phyloP scores from a whole-genome alignment of 257 asterid species.

The Ehretia macrophylla region DNA sequence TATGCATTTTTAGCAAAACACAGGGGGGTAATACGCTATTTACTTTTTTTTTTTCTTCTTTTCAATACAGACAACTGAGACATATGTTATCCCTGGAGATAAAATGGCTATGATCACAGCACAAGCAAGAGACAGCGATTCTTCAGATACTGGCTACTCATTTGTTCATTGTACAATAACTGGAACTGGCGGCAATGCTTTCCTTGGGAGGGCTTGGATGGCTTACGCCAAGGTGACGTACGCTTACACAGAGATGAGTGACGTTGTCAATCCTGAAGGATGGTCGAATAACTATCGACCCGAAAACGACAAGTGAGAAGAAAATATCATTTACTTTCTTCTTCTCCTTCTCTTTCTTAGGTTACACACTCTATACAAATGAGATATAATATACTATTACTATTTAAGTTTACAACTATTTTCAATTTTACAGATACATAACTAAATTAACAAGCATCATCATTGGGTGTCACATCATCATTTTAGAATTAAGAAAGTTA shows the following conservation, averaged over 20 bases:
- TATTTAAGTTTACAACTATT: no score
- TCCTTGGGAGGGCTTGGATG: conserved; percentile 57
- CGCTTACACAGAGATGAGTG: conserved; percentile 37
- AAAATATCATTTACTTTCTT: not conserved
- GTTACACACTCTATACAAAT: no score
- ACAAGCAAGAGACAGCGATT: conserved; percentile 24
- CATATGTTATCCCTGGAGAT: conserved; percentile 58
- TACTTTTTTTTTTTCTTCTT: no score
- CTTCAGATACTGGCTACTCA: conserved; percentile 31
- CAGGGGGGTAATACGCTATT: no score
- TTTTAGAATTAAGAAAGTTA: no score
- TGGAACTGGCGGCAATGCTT: conserved; percentile 32
- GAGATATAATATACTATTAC: no score
- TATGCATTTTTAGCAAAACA: no score
- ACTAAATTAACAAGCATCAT: no score
- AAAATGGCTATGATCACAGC: conserved; percentile 47
- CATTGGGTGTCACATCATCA: no score
- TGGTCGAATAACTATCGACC: conserved; percentile 35
- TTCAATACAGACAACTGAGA: conserved; percentile 40
- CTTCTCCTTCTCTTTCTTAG: not conserved
- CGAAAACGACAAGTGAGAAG: not conserved
- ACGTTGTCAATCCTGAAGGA: conserved; percentile 49
- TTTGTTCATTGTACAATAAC: conserved; percentile 52
- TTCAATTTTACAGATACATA: no score
- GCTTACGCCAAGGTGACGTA: conserved; percentile 34